Evolutionary conservation across 2,329 filamentous ascomycete genomes (phyloP).

Genomic region (Macroventuria anomochaeta): DNA sequence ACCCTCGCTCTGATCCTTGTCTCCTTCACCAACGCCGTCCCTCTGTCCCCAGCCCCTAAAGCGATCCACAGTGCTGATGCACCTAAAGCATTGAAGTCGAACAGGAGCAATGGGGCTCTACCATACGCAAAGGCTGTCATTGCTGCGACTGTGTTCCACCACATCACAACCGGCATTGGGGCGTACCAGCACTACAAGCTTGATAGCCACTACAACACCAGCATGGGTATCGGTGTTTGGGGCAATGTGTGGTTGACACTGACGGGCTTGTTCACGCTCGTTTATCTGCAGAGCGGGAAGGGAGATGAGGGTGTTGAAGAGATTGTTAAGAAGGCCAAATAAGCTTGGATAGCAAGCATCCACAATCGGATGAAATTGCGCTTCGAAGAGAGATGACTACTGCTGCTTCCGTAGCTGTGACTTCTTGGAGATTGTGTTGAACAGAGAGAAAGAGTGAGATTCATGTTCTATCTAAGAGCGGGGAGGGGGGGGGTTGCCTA

Average conservation of each 20-base stretch:
- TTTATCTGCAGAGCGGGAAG: constrained; percentile 13
- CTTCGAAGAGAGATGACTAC: no score
- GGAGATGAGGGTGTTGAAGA: constrained; percentile 19
- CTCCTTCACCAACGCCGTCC: constrained; percentile 32
- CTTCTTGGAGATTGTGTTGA: no score
- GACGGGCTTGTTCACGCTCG: constrained; percentile 25
- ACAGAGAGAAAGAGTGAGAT: no score
- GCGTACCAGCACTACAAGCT: constrained; percentile 37
- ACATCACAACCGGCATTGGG: constrained; percentile 30
- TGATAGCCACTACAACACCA: constrained; percentile 32
- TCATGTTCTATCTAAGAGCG: no score
- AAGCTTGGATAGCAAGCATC: neutral
- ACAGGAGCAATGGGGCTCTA: constrained; percentile 8
- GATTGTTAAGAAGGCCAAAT: constrained; percentile 22
- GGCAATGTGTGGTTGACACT: constrained; percentile 35
- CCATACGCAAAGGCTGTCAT: constrained; percentile 31
- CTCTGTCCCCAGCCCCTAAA: constrained; percentile 7
- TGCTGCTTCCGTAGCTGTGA: no score
- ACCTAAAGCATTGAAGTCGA: constrained; percentile 5
- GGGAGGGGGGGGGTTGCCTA: no score
- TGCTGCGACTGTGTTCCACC: constrained; percentile 34
- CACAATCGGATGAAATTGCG: no score
- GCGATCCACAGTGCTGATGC: constrained; percentile 12
- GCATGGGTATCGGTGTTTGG: constrained; percentile 36
- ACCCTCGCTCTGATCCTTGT: constrained; percentile 34